phyloP scores from a whole-genome alignment of 2,329 filamentous ascomycete species.

The Chrysoporthe deuterocubensis region DNA sequence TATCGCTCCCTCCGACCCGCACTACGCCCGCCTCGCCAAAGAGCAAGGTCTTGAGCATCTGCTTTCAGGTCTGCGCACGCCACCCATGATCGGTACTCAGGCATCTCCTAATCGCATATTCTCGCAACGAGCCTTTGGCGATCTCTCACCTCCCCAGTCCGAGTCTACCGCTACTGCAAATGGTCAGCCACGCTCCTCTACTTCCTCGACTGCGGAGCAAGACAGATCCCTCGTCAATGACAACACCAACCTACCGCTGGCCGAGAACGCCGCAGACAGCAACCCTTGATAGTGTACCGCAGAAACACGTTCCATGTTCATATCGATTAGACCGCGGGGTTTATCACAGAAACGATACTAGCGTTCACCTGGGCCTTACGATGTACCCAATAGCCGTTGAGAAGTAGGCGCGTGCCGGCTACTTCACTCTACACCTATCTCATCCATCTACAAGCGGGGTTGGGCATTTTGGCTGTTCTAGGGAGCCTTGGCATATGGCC shows the following conservation, averaged over 20 bases:
- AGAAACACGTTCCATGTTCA: background rate
- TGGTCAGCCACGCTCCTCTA: conserved; percentile 29
- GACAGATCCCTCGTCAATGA: conserved; percentile 25
- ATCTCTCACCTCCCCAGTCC: conserved; percentile 32
- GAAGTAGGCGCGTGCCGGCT: background rate
- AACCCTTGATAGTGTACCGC: background rate
- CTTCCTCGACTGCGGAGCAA: conserved; percentile 24
- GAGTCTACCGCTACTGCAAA: conserved; percentile 30
- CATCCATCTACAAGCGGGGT: background rate
- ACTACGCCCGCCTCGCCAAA: conserved; percentile 58
- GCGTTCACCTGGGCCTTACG: background rate
- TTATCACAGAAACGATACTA: background rate
- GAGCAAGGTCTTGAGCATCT: conserved; percentile 63
- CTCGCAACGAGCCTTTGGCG: conserved; percentile 38
- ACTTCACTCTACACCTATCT: background rate
- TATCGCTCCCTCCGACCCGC: conserved; percentile 59
- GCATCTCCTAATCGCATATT: conserved; percentile 46
- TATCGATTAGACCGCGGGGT: background rate
- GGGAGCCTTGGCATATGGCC: background rate
- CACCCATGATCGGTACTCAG: conserved; percentile 52
- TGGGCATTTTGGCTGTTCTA: background rate
- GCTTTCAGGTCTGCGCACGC: conserved; percentile 49
- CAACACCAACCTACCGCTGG: conserved; percentile 1
- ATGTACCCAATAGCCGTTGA: background rate
- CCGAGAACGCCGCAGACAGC: conserved; percentile 2